phyloP scores from a whole-genome alignment of 768 basidiomycete genomes.

The Amanita rubescens region DNA sequence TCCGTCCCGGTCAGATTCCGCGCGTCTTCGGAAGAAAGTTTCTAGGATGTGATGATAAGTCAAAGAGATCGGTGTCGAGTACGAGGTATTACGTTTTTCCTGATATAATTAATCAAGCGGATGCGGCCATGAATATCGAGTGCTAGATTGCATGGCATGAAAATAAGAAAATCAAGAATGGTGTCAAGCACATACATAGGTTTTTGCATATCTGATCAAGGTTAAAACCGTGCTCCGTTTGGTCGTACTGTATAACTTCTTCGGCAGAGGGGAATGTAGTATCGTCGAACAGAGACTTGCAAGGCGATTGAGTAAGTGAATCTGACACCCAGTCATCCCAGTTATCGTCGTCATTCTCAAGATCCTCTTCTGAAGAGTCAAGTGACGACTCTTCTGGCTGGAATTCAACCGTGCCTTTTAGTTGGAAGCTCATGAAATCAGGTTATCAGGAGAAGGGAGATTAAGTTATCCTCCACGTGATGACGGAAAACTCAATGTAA shows the following conservation, averaged over 20 bases:
- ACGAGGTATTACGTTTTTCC: constrained; percentile 49
- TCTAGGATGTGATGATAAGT: constrained; percentile 31
- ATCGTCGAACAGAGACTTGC: constrained; percentile 72
- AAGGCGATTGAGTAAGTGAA: constrained; percentile 42
- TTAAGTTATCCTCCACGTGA: neutral
- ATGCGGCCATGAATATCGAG: constrained; percentile 77
- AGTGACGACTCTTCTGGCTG: neutral
- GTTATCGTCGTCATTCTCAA: constrained; percentile 40
- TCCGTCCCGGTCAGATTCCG: constrained; percentile 48
- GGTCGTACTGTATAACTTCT: constrained; percentile 59
- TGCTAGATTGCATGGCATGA: constrained; percentile 27
- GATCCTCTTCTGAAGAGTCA: constrained; percentile 23
- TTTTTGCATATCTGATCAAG: constrained; percentile 40
- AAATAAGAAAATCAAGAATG: neutral
- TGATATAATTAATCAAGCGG: constrained; percentile 81
- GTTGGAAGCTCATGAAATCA: constrained; percentile 1
- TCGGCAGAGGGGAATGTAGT: constrained; percentile 49
- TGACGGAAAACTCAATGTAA: neutral
- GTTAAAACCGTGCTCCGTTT: constrained; percentile 52
- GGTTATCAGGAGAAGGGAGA: neutral
- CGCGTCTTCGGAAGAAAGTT: constrained; percentile 38
- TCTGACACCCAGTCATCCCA: constrained; percentile 83
- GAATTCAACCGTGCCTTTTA: neutral
- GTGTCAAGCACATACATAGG: constrained; percentile 45
- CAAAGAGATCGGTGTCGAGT: neutral